A percentile compares a stretch with the other conserved stretches of the same genome.
These are phyloP conservation scores for Diaporthe aspalathi DNA, from an alignment of 2,329 filamentous ascomycete genomes.

Conservation along the genomic window DNA sequence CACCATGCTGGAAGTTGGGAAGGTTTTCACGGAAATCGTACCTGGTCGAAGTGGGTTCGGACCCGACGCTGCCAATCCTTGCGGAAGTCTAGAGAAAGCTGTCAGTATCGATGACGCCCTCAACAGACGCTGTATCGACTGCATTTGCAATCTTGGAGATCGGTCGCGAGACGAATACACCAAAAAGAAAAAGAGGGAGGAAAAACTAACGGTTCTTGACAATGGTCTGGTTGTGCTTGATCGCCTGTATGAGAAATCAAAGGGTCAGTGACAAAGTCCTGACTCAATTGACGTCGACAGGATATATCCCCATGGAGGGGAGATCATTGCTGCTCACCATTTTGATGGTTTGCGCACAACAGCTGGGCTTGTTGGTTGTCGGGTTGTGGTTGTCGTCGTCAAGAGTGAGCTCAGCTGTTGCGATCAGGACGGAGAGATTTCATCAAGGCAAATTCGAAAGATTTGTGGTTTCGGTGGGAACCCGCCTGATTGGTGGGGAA, in stretches of 20 bases:
- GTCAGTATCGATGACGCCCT: conserved; percentile 47
- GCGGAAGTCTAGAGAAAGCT: conserved; percentile 82
- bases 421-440: conserved; percentile 37
- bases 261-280: conserved; percentile 45
- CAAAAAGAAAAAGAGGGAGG: conserved; percentile 39
- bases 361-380: conserved; percentile 41
- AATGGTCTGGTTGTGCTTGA: conserved; percentile 99
- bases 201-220: conserved; percentile 86
- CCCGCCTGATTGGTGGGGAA: conserved; percentile 30
- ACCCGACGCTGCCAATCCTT: conserved; percentile 99
- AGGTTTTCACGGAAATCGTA: conserved; percentile 64
- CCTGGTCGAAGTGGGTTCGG: conserved; percentile 99
- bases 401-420: conserved; percentile 30
- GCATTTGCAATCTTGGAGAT: conserved; percentile 43
- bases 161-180: conserved; percentile 37
- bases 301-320: conserved; percentile 27
- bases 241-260: conserved; percentile 72
- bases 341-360: conserved; percentile 66
- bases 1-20: conserved; percentile 29
- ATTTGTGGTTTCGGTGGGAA: conserved; percentile 39
- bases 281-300: conserved; percentile 42
- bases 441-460: conserved; percentile 30
- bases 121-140: not conserved
- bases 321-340: conserved; percentile 56
- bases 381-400: conserved; percentile 37